Evolutionary conservation across 371 early-diverging fungal species (phyloP).

Genomic region (Actinomortierella ambigua): DNA sequence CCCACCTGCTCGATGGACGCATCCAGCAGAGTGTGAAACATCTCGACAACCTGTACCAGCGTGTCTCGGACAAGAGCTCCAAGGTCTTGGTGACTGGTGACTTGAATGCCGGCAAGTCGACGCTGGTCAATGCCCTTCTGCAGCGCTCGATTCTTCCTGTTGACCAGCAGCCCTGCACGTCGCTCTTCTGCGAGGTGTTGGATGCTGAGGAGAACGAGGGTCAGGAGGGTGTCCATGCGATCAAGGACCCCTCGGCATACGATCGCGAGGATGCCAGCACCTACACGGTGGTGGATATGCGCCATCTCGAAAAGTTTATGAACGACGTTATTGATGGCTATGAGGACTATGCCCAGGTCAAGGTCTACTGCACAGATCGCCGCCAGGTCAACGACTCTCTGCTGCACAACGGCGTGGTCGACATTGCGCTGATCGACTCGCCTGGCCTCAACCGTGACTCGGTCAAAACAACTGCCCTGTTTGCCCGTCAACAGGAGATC

Average conservation of each 20-base stretch:
- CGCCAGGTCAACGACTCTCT: conserved; percentile 68
- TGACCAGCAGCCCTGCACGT: conserved; percentile 98
- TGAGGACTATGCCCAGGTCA: conserved; percentile 81
- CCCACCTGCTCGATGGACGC: conserved; percentile 70
- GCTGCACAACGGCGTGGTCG: conserved; percentile 91
- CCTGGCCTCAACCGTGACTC: conserved; percentile 98
- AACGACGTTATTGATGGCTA: conserved; percentile 65
- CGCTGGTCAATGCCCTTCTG: conserved; percentile 95
- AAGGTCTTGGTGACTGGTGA: conserved; percentile 97
- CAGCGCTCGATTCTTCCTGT: conserved; percentile 86
- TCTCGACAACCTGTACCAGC: conserved; percentile 76
- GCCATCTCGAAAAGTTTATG: conserved; percentile 59
- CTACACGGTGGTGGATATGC: conserved; percentile 69
- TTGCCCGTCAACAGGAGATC: conserved; percentile 97
- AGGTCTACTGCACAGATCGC: conserved; percentile 85
- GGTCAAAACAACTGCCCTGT: conserved; percentile 93
- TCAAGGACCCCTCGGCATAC: conserved; percentile 69
- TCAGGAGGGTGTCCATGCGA: conserved; percentile 90
- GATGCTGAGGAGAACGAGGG: conserved; percentile 85
- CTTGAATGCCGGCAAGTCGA: conserved; percentile 96
- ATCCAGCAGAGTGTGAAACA: conserved; percentile 72
- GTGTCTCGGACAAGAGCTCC: conserved; percentile 90
- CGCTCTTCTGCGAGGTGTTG: conserved; percentile 91
- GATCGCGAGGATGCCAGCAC: conserved; percentile 72
- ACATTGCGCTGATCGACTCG: conserved; percentile 95